phyloP scores from a whole-genome alignment of 768 basidiomycete genomes.

The Naganishia vishniacii region DNA sequence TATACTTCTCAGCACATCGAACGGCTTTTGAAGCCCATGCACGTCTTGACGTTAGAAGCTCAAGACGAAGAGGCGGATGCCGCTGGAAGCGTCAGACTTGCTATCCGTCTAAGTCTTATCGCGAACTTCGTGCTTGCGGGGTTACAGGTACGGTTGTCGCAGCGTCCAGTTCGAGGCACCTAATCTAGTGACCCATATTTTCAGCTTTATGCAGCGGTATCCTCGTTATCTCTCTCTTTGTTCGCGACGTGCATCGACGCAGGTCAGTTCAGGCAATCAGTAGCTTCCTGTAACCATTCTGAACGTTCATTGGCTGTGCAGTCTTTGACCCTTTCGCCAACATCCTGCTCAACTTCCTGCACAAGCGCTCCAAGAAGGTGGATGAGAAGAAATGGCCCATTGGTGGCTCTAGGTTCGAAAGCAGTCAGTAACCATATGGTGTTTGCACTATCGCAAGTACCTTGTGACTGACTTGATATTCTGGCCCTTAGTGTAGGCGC shows the following conservation, averaged over 20 bases:
- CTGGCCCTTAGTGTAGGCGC: constrained; percentile 17
- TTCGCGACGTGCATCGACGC: constrained; percentile 87
- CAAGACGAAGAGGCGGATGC: constrained; percentile 61
- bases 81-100: constrained; percentile 69
- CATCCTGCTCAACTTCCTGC: constrained; percentile 58
- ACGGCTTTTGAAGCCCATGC: constrained; percentile 85
- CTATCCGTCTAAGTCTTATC: constrained; percentile 74
- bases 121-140: constrained; percentile 68
- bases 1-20: constrained; percentile 62
- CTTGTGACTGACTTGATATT: constrained; percentile 17
- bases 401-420: constrained; percentile 81
- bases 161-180: constrained; percentile 25
- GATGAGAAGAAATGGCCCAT: constrained; percentile 87
- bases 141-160: constrained; percentile 58
- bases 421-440: constrained; percentile 45
- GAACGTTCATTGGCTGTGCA: constrained; percentile 29
- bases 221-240: constrained; percentile 73
- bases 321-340: constrained; percentile 50
- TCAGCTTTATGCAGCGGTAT: constrained; percentile 80
- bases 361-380: constrained; percentile 64
- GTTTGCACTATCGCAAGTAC: background rate
- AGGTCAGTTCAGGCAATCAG: constrained; percentile 28
- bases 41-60: constrained; percentile 79
- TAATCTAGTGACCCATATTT: constrained; percentile 16
- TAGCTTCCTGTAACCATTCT: background rate